Evolutionary conservation across 805 yeast genomes (phyloP).

Genomic region (Kluyveromyces nonfermentans): DNA sequence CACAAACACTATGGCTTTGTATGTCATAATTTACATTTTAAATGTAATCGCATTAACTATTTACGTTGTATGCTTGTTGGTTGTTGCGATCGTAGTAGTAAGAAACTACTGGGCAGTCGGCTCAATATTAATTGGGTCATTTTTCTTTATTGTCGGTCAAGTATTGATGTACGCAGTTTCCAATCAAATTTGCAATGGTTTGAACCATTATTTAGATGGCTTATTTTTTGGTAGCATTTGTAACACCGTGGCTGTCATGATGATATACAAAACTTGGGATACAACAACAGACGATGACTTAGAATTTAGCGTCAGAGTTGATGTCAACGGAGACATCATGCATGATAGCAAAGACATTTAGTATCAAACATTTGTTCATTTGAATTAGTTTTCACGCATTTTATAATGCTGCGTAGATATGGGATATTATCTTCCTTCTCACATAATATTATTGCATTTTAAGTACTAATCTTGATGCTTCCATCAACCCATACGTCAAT

Average conservation of each 20-base stretch:
- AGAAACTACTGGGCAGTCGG: slow-evolving; percentile 86
- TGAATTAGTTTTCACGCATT: neutral
- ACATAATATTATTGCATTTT: neutral
- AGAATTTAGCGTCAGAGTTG: slow-evolving; percentile 70
- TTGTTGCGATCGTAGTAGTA: slow-evolving; percentile 58
- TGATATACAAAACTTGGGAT: slow-evolving; percentile 95
- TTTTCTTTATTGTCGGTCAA: slow-evolving; percentile 79
- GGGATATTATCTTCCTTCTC: too few species aligned
- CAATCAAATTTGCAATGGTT: slow-evolving; percentile 51
- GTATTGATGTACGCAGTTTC: slow-evolving; percentile 64
- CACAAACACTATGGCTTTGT: slow-evolving; percentile 54
- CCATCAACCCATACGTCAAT: neutral
- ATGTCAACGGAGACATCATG: slow-evolving; percentile 33
- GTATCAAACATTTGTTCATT: neutral
- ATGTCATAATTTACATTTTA: slow-evolving; percentile 58
- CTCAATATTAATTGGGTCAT: slow-evolving; percentile 58
- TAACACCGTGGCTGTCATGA: slow-evolving; percentile 77
- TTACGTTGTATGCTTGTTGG: slow-evolving; percentile 58
- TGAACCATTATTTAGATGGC: slow-evolving; percentile 86
- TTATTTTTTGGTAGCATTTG: slow-evolving; percentile 74
- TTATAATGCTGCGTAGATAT: too few species aligned
- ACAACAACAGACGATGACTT: slow-evolving; percentile 90
- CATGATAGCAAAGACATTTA: slow-evolving; percentile 4
- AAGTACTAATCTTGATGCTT: too few species aligned
- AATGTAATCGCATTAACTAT: slow-evolving; percentile 57